Base-by-base conservation (phyloP, 306 rosid species). In the Cicer chorassanicum region DNA sequence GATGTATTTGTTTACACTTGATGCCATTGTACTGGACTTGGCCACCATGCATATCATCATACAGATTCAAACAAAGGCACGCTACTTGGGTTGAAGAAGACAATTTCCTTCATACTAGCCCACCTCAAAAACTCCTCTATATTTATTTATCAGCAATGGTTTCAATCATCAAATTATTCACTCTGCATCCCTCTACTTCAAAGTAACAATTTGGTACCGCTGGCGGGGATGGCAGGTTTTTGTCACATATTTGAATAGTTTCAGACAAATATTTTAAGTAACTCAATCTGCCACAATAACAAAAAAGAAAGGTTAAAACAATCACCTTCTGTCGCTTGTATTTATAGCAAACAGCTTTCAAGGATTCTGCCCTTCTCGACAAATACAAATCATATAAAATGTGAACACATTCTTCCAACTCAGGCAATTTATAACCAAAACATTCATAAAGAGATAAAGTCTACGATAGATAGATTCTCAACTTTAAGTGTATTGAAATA, bases 231-330 rank as follows among this genome's bases (percentile, higher is more conserved):
- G 94, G 81, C 75, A 86, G 65, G 72, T 69, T 3, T 29, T 72
- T 41, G 96, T 93, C 51, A 88, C 98, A 24, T 5, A 77, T 38
- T 93, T 93, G 80, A 86, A 93, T 97, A 88, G 96, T 72, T 80
- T 9, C 21, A 44, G 16, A 7, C 16, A 41, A 78, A 71, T 6
- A 66, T 24, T 6, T 56, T 3, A 57, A n/a, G 44, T 34, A 44
- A 75, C 6, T 82, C 61, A 49, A 50, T 18, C 45, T 66, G 54
- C n/a, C 19, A 9, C 0, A 45, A 21, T 3, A 16, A 38, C n/a
- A 63, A 29, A 49, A n/a, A 49, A 15, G 7, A 49, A 49, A 49
- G 3, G 6, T n/a, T 29, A 3, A 29, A 29, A 29, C 34, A 29
- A 29, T 29, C 4, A 7, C 10, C 82, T 39, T 78, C 96, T 96